Percentiles rank a stretch among this genome's conserved stretches.
These are phyloP conservation scores for Podaxis sp. DNA, from an alignment of 768 basidiomycete genomes.

Conservation along the genomic window DNA sequence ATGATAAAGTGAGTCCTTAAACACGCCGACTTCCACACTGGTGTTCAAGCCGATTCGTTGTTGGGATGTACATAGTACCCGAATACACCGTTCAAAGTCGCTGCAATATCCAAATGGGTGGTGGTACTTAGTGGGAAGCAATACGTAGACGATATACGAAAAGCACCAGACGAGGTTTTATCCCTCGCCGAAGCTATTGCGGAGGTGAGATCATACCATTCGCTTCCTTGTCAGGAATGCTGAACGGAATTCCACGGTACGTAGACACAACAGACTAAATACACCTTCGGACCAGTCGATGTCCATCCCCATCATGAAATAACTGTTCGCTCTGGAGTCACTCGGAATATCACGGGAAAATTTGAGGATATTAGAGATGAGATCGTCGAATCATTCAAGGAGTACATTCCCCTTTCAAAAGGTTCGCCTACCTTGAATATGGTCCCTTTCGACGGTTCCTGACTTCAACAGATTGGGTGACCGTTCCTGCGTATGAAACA, in stretches of 20 bases:
- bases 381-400: slow-evolving; percentile 33
- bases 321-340: slow-evolving; percentile 27
- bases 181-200: slow-evolving; percentile 25
- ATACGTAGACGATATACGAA: slow-evolving; percentile 35
- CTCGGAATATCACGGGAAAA: slow-evolving; percentile 31
- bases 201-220: slow-evolving; percentile 25
- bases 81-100: slow-evolving; percentile 23
- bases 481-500: slow-evolving; percentile 20
- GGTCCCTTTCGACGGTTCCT: too few species aligned
- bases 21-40: not conserved
- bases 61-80: slow-evolving; percentile 18
- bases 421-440: slow-evolving; percentile 14
- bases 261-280: slow-evolving; percentile 31
- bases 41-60: not conserved
- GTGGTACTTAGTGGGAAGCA: slow-evolving; percentile 28
- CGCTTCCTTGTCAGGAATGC: too few species aligned
- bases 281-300: slow-evolving; percentile 31
- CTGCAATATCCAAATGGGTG: slow-evolving; percentile 27
- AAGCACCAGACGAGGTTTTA: slow-evolving; percentile 31
- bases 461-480: slow-evolving; percentile 33
- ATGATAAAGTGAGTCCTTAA: slow-evolving; percentile 14
- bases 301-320: slow-evolving; percentile 26
- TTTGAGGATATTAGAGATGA: slow-evolving; percentile 43
- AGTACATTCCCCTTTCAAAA: slow-evolving; percentile 28
- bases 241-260: not conserved